Base-by-base conservation (phyloP, 1,139 yeast species). In the Blastobotrys buckinghamii region DNA sequence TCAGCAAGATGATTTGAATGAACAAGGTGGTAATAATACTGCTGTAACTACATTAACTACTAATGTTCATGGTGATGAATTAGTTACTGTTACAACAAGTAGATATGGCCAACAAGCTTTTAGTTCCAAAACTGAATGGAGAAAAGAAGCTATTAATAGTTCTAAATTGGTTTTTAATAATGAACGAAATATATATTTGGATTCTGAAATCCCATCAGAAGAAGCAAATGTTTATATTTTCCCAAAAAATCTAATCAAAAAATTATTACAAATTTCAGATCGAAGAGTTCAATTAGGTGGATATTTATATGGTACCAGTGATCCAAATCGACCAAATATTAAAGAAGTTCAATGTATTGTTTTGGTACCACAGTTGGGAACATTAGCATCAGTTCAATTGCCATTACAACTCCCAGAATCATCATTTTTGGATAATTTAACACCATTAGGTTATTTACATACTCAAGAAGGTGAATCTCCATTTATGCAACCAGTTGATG, bases 31-130 rank as follows among this genome's bases (percentile, higher is more conserved):
- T 0, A 79, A 78, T 55, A 68, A 82, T 32, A 82, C 94, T 0
- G 96, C 96, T 0, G 75, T 85, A 59, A 90, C 88, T 59, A 81
- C 95, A 0, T 82, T 82, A 49, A 86, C 96, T 0, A 82, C 84
- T 26, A 94, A 89, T 62, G 95, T 88, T 2, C 97, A 90, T 60
- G 99, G 99, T 35, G 98, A 92, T 62, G 95, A 90, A 59, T 90
- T 94, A 60, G 83, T 85, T 36, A 94, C 96, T 0, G 96, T 92
- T 19, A 89, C 97, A 0, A 89, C 98, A 0, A 81, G 94, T 19
- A 81, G 81, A 56, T 90, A 86, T 62, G 98, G 89, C 61, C 95
- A 88, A 58, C 84, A 81, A 70, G 70, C 83, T 2, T 92, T 92
- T 62, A 75, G 82, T 39, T 87, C 97, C 2, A 83, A 82, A 63